phyloP scores from a whole-genome alignment of 108 stramenopile species.

The Pseudonitzschia pungens region DNA sequence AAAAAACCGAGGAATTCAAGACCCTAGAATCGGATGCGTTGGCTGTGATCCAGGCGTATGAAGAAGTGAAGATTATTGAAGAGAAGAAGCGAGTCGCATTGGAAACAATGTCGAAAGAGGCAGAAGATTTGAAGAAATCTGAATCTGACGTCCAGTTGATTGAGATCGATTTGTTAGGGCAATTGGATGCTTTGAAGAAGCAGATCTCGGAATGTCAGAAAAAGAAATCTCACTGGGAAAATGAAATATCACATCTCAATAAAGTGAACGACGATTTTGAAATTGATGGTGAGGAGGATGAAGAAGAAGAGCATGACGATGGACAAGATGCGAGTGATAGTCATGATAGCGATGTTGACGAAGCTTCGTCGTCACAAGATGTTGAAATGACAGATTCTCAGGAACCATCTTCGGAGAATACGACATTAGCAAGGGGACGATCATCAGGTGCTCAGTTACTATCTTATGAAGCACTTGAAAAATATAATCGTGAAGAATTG shows the following conservation, averaged over 20 bases:
- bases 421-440: not conserved
- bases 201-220: constrained; percentile 61
- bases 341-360: constrained; percentile 20
- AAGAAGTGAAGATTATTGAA: constrained; percentile 71
- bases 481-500: constrained; percentile 62
- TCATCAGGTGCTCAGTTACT: constrained; percentile 43
- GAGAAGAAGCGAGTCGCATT: constrained; percentile 66
- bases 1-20: constrained; percentile 68
- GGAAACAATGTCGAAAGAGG: constrained; percentile 58
- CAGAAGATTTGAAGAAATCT: constrained; percentile 63
- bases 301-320: constrained; percentile 38
- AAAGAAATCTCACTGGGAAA: constrained; percentile 61
- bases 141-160: constrained; percentile 66
- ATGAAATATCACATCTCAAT: constrained; percentile 62
- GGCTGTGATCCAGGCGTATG: constrained; percentile 66
- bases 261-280: constrained; percentile 51
- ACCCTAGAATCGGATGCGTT: constrained; percentile 64
- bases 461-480: constrained; percentile 54
- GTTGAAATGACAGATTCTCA: constrained; percentile 19
- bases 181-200: constrained; percentile 76
- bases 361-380: constrained; percentile 21
- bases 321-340: constrained; percentile 18
- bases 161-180: constrained; percentile 80
- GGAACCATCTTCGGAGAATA: constrained; percentile 17
- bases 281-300: constrained; percentile 49